Conservation (phyloP, 176 grass and related monocot genomes). For the Triticum turgidum region DNA sequence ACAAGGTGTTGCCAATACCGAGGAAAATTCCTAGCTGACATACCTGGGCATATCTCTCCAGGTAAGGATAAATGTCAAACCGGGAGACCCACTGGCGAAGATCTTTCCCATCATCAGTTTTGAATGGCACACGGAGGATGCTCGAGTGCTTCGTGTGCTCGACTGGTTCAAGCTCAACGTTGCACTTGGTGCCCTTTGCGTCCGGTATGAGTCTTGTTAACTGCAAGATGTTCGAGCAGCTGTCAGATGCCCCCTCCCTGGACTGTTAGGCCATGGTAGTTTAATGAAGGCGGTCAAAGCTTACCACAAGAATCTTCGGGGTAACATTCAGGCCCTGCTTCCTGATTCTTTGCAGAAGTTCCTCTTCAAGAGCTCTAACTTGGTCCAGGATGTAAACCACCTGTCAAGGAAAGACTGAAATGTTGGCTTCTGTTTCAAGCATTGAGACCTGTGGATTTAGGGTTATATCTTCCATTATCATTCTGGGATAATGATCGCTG, state of each 20-base stretch:
- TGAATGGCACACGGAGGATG: conserved; percentile 90
- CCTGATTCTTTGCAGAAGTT: conserved; percentile 82
- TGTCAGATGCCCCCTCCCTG: neutral
- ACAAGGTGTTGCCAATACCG: neutral
- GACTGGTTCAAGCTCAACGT: conserved; percentile 82
- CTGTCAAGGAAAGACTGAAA: neutral
- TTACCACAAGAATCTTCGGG: conserved; percentile 96
- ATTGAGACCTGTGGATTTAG: neutral
- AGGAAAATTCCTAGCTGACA: neutral
- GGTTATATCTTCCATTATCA: neutral
- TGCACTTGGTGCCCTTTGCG: conserved; percentile 87
- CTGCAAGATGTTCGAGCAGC: conserved; percentile 31
- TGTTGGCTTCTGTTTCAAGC: conserved; percentile 3
- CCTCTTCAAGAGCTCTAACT: conserved; percentile 90
- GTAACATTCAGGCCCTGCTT: conserved; percentile 66
- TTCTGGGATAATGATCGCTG: neutral
- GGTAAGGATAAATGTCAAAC: conserved; percentile 87
- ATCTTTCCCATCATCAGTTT: conserved; percentile 57
- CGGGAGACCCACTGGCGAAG: conserved; percentile 67
- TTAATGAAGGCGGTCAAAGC: neutral
- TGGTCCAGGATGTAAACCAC: conserved; percentile 98
- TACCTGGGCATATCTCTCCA: conserved; percentile 93
- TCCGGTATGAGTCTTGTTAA: conserved; percentile 97
- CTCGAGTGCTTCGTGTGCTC: conserved; percentile 61
- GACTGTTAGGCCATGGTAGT: neutral